Conservation (phyloP, 1,284 basidiomycete species). For the Malassezia japonica region DNA sequence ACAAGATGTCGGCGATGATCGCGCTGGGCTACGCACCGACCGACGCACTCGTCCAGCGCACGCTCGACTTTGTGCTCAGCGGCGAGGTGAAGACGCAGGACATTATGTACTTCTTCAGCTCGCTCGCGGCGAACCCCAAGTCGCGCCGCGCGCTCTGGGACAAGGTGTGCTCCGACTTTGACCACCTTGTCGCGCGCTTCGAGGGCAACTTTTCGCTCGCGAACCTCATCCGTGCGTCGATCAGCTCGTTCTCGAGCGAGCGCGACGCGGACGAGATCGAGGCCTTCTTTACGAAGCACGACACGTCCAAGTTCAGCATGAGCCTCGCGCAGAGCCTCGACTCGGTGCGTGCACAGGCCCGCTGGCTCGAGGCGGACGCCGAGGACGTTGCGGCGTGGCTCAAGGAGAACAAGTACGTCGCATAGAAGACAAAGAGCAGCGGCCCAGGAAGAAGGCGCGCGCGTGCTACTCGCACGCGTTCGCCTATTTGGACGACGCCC, state of each 20-base stretch:
- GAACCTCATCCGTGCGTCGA: conserved; percentile 51
- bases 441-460: too few relatives aligned
- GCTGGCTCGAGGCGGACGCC: conserved; percentile 57
- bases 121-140: conserved; percentile 30
- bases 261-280: conserved; percentile 61
- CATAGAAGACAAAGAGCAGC: too few relatives aligned
- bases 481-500: too few relatives aligned
- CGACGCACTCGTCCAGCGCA: conserved; percentile 30
- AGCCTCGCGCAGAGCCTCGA: conserved; percentile 61
- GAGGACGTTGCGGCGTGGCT: conserved; percentile 56
- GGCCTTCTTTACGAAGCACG: conserved; percentile 53
- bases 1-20: conserved; percentile 44
- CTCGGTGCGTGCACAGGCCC: conserved; percentile 55
- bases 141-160: conserved; percentile 39
- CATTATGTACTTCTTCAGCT: conserved; percentile 39
- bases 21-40: conserved; percentile 38
- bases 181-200: conserved; percentile 56
- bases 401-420: conserved; percentile 47
- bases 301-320: conserved; percentile 51
- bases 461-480: too few relatives aligned
- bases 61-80: conserved; percentile 27
- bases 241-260: conserved; percentile 58
- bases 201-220: conserved; percentile 28
- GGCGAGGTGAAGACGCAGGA: conserved; percentile 46
- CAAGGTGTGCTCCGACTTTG: conserved; percentile 36